These are phyloP conservation scores for Ophiostoma fasciatum DNA, from an alignment of 2,329 filamentous ascomycete genomes.

Conservation along the genomic window DNA sequence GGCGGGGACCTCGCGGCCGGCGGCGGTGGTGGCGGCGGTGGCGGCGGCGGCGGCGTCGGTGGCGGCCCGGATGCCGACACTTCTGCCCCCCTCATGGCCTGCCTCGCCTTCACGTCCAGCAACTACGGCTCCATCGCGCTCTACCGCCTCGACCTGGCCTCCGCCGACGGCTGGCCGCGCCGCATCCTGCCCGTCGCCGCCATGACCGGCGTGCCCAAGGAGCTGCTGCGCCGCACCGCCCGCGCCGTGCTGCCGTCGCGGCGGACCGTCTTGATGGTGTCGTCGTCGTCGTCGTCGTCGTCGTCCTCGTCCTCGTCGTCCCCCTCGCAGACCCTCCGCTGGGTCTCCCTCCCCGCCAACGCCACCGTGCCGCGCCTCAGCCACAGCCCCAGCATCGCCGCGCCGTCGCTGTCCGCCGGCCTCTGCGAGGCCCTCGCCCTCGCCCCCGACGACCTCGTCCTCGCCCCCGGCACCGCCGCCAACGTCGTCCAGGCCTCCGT, in stretches of 20 bases:
- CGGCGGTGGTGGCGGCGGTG: not conserved
- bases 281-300: no score
- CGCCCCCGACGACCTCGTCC: slow-evolving; percentile 1
- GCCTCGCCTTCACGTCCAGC: slow-evolving; percentile 9
- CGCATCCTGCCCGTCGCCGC: slow-evolving; percentile 10
- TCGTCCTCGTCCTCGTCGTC: not conserved
- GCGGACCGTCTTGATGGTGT: slow-evolving; percentile 9
- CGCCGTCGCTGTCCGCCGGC: slow-evolving; percentile 2
- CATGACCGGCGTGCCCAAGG: slow-evolving; percentile 12
- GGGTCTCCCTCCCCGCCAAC: slow-evolving; percentile 9
- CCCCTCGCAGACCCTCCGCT: no score
- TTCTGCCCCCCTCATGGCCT: slow-evolving; percentile 8
- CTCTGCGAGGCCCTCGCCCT: slow-evolving; percentile 5
- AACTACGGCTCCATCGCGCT: slow-evolving; percentile 11
- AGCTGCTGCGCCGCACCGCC: slow-evolving; percentile 11
- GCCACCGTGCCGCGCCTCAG: slow-evolving; percentile 3
- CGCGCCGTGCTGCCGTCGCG: slow-evolving; percentile 9
- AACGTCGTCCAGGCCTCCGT: slow-evolving; percentile 11
- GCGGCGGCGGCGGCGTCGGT: not conserved
- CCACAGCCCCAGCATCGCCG: slow-evolving; percentile 9
- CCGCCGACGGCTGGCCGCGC: slow-evolving; percentile 8
- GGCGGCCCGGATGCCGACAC: not conserved
- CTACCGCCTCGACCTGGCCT: slow-evolving; percentile 10
- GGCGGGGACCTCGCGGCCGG: not conserved
- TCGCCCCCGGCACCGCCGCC: slow-evolving; percentile 7